A percentile compares a stretch with the other conserved stretches of the same genome.
Conservation (phyloP, 129 eudicot genomes). For the Helianthus tuberosus region DNA sequence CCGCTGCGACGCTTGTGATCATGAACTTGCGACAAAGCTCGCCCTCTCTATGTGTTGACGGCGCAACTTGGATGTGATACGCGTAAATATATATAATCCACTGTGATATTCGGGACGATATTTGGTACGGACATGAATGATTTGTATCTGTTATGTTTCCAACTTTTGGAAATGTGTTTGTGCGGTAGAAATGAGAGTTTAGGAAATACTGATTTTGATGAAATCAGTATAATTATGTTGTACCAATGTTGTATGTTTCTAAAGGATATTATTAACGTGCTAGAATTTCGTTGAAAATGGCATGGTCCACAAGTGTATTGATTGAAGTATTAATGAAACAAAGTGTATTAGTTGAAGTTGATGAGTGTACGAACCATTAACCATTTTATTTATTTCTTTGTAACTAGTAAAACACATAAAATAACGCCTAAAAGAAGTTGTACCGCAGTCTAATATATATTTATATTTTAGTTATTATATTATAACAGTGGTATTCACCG, state of each 20-base stretch:
- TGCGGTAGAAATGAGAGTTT: constrained; percentile 16
- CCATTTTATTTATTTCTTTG: too few species aligned
- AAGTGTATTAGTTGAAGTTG: neutral
- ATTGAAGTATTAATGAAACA: neutral
- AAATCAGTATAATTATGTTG: neutral
- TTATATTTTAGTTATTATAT: too few species aligned
- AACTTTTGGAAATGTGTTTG: constrained; percentile 18
- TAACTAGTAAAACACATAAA: too few species aligned
- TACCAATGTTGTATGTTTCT: neutral
- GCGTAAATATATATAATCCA: neutral
- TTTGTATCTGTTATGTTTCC: constrained; percentile 4
- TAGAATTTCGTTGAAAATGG: neutral
- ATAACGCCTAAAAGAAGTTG: too few species aligned
- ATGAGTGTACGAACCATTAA: too few species aligned
- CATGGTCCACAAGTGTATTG: neutral
- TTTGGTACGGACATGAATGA: neutral
- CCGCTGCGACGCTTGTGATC: constrained; percentile 69
- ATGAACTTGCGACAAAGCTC: constrained; percentile 73
- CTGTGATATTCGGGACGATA: neutral
- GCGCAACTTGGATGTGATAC: constrained; percentile 38
- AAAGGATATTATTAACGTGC: neutral
- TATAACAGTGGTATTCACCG: too few species aligned
- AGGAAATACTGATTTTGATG: neutral
- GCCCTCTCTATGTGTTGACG: constrained; percentile 33
- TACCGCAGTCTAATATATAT: too few species aligned